Evolutionary conservation across 768 basidiomycete species (phyloP), one percentile per base, ranked within the genome.

Genomic region (Podaxis mareebaensis): DNA sequence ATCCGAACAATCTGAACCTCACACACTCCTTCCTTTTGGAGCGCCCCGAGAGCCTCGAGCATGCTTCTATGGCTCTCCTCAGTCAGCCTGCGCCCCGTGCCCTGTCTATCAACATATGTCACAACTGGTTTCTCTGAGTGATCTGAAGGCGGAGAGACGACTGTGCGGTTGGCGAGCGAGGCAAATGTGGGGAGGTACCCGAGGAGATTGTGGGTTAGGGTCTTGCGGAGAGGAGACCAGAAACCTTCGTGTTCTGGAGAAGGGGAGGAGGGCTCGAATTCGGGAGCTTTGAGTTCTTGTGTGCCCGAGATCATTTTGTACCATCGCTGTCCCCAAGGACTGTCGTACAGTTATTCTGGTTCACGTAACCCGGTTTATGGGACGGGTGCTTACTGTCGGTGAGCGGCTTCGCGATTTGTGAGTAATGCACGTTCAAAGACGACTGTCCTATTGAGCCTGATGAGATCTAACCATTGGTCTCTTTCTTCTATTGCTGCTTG

Each of bases 71-170:
- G 71, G 58, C 67, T 67, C 33, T 69, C 67, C 7, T 65, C 63
- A 6, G 56, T 64, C 22, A 74, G 58, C 30, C 68, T 68, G 24
- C 66, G 60, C 26, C 67, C 65, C 7, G 67, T 65, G 1, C 53
- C 64, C 71, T 91, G 90, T 20, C 88, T 78, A 46, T 84, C 85
- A 57, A 91, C 79, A 64, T 91, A 91, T 1, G 86, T 86, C 55
- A 79, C 77, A 0, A 78, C 38, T 1, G 78, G 77, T 44, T 66
- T 69, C 2, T 66, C 66, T 1, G 53, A 58, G 5, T 11, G 22
- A 15, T 49, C 58, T 13, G 10, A 36, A 2, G 68, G 54, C 4
- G 64, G 65, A 26, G 49, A 64, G 39, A 68, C 12, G n/a, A 70
- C 65, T 1, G 26, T 46, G 12, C 66, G 53, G 42, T 71, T 39